A percentile compares a stretch with the other conserved stretches of the same genome.
These are phyloP conservation scores for Sutorius australiensis DNA, from an alignment of 768 basidiomycete species.

Conservation along the genomic window DNA sequence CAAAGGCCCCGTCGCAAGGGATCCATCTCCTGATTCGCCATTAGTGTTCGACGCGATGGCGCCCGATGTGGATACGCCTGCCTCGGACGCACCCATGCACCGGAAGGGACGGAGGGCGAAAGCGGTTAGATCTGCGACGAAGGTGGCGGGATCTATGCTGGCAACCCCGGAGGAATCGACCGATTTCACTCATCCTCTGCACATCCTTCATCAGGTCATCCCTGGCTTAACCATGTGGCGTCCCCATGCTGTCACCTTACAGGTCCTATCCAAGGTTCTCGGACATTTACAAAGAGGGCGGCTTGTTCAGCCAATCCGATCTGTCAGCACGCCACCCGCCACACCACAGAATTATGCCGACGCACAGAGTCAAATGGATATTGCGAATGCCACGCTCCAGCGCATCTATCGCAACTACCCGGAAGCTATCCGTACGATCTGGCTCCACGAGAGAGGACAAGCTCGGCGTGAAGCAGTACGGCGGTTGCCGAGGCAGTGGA, in stretches of 20 bases:
- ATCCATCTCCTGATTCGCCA: constrained; percentile 37
- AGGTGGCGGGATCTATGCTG: constrained; percentile 12
- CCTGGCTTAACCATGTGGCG: constrained; percentile 66
- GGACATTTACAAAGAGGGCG: constrained; percentile 48
- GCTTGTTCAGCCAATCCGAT: constrained; percentile 40
- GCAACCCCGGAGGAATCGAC: constrained; percentile 18
- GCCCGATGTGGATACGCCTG: constrained; percentile 24
- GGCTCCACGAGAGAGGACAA: constrained; percentile 34
- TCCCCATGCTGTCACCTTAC: constrained; percentile 51
- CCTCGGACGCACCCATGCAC: constrained; percentile 31
- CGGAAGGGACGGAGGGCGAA: constrained; percentile 23
- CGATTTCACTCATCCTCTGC: constrained; percentile 58
- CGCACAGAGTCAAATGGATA: constrained; percentile 22
- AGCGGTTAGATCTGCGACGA: constrained; percentile 19
- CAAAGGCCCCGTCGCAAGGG: constrained; percentile 26
- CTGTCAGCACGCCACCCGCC: constrained; percentile 20
- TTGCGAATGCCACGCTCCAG: constrained; percentile 41
- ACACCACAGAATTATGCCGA: constrained; percentile 16
- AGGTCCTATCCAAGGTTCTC: constrained; percentile 44
- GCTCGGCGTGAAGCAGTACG: constrained; percentile 19
- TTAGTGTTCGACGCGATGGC: constrained; percentile 34
- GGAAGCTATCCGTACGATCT: constrained; percentile 34
- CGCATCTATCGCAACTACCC: constrained; percentile 52
- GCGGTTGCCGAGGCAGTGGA: constrained; percentile 20
- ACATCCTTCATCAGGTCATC: constrained; percentile 58